Conservation (phyloP, 371 early-diverging fungal species). For the Mucor lusitanicus region DNA sequence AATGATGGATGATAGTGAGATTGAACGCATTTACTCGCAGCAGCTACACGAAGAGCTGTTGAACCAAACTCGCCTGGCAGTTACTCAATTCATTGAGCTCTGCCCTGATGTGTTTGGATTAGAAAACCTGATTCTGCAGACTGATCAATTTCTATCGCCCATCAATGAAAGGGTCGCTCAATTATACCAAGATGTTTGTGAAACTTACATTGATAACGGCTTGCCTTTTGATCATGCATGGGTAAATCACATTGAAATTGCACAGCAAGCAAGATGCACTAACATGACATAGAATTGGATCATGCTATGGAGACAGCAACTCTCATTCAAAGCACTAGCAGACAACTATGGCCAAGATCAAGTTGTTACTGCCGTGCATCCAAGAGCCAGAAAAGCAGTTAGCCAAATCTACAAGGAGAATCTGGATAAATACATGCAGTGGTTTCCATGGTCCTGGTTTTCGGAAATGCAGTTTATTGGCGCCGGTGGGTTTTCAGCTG, state of each 20-base stretch:
- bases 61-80: conserved; percentile 33
- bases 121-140: conserved; percentile 33
- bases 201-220: conserved; percentile 32
- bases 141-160: conserved; percentile 15
- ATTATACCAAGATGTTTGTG: conserved; percentile 38
- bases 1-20: conserved; percentile 25
- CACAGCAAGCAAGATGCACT: not conserved
- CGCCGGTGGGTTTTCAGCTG: conserved; percentile 53
- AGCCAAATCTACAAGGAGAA: conserved; percentile 36
- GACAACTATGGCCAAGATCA: conserved; percentile 37
- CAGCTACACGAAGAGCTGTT: conserved; percentile 38
- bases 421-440: conserved; percentile 48
- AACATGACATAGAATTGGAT: conserved; percentile 38
- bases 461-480: conserved; percentile 53
- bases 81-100: conserved; percentile 36
- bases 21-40: conserved; percentile 26
- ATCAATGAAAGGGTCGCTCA: conserved; percentile 34
- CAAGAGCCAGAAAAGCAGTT: conserved; percentile 40
- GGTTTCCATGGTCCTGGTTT: conserved; percentile 53
- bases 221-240: conserved; percentile 48
- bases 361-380: conserved; percentile 32
- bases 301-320: conserved; percentile 45
- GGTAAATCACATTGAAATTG: conserved; percentile 23
- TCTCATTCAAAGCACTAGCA: conserved; percentile 37
- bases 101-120: conserved; percentile 43